Conservation (phyloP, 108 stramenopile species). For the Discostella stelligeroides region DNA sequence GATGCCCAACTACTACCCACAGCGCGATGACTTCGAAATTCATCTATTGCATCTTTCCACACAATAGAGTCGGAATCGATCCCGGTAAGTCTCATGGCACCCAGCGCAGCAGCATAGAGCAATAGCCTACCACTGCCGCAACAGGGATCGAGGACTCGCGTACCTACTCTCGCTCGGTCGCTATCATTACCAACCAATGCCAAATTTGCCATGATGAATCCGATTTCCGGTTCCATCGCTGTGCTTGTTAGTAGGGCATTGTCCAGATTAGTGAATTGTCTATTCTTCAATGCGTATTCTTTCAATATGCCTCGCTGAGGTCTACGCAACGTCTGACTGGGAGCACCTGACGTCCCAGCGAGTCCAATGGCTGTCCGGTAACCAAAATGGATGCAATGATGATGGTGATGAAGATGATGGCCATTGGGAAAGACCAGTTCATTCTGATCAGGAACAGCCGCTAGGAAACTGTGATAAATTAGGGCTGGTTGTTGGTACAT, state of each 20-base stretch:
- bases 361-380: conserved; percentile 25
- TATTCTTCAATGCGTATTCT: conserved; percentile 35
- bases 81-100: conserved; percentile 31
- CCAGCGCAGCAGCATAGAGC: conserved; percentile 37
- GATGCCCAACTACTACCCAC: not conserved
- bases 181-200: conserved; percentile 17
- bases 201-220: conserved; percentile 51
- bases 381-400: conserved; percentile 29
- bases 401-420: too few relatives aligned
- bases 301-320: conserved; percentile 40
- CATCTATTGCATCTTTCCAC: conserved; percentile 14
- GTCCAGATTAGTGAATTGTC: conserved; percentile 2
- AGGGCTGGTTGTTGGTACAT: not conserved
- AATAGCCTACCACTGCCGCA: conserved; percentile 41
- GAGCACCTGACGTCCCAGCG: conserved; percentile 30
- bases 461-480: not conserved
- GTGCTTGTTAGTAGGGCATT: conserved; percentile 10
- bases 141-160: conserved; percentile 36
- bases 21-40: conserved; percentile 9
- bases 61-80: conserved; percentile 34
- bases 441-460: not conserved
- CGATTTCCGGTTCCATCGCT: conserved; percentile 53
- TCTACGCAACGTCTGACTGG: conserved; percentile 37
- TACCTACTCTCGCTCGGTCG: not conserved
- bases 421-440: not conserved